Percentiles rank a stretch among this genome's conserved stretches.
These are phyloP conservation scores for Drechslera avenae DNA, from an alignment of 2,329 filamentous ascomycete species.

Conservation along the genomic window DNA sequence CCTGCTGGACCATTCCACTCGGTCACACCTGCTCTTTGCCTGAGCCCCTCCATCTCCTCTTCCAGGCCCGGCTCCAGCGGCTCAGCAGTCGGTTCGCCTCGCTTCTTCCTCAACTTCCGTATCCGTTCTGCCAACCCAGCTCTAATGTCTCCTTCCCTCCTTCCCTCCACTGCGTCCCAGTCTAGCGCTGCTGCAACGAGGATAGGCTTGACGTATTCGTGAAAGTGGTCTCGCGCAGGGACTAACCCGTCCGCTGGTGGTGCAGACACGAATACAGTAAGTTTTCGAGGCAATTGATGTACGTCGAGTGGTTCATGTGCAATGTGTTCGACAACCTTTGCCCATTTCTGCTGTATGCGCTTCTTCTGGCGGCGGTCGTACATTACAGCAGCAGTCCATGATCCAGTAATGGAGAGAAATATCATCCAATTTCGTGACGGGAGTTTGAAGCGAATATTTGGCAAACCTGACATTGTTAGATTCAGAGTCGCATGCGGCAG, in stretches of 20 bases:
- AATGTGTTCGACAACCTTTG: slow-evolving; percentile 80
- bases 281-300: slow-evolving; percentile 76
- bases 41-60: slow-evolving; percentile 66
- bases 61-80: slow-evolving; percentile 57
- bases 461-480: slow-evolving; percentile 65
- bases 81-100: slow-evolving; percentile 57
- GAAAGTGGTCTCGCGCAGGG: slow-evolving; percentile 89
- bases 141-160: slow-evolving; percentile 89
- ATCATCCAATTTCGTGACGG: slow-evolving; percentile 98
- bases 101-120: slow-evolving; percentile 66
- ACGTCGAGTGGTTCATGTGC: slow-evolving; percentile 75
- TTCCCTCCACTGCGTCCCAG: slow-evolving; percentile 93
- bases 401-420: slow-evolving; percentile 79
- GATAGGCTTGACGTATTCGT: slow-evolving; percentile 93
- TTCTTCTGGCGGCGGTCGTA: slow-evolving; percentile 94
- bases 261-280: slow-evolving; percentile 84
- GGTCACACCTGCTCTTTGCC: slow-evolving; percentile 68
- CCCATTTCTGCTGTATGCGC: slow-evolving; percentile 84
- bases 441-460: slow-evolving; percentile 79
- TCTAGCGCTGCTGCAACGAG: slow-evolving; percentile 88
- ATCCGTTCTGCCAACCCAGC: slow-evolving; percentile 86
- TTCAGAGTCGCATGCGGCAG: slow-evolving; percentile 3
- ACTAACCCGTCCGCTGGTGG: slow-evolving; percentile 87
- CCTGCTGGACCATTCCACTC: slow-evolving; percentile 77
- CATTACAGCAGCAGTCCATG: slow-evolving; percentile 78